Evolutionary conservation across 1,284 basidiomycete genomes (phyloP).

Genomic region (Papiliotrema flavescens): DNA sequence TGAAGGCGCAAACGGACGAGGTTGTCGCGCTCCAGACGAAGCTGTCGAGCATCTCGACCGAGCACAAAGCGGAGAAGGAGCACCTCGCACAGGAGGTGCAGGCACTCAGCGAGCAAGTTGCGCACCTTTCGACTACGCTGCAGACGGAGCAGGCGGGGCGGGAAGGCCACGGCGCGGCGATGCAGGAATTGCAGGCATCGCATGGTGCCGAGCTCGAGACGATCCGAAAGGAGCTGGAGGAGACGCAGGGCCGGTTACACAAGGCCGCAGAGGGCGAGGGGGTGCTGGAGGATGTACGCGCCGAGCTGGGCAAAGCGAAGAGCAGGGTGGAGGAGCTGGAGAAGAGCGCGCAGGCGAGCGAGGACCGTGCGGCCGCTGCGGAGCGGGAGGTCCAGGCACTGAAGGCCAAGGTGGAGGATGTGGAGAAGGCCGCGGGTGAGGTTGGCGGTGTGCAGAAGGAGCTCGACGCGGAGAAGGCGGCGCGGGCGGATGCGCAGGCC

Average conservation of each 20-base stretch:
- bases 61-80: slow-evolving; percentile 49
- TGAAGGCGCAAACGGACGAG: slow-evolving; percentile 72
- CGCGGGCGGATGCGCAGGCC: slow-evolving; percentile 2
- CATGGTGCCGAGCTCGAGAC: slow-evolving; percentile 25
- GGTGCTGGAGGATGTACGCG: slow-evolving; percentile 22
- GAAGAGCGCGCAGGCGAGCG: background rate
- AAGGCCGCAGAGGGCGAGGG: slow-evolving; percentile 15
- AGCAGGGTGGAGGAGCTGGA: slow-evolving; percentile 19
- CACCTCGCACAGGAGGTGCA: slow-evolving; percentile 52
- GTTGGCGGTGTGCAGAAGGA: slow-evolving; percentile 23
- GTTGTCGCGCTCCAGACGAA: slow-evolving; percentile 47
- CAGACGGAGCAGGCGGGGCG: slow-evolving; percentile 15
- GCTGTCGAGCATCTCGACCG: slow-evolving; percentile 29
- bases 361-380: no score
- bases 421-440: slow-evolving; percentile 18
- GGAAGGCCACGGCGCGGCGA: slow-evolving; percentile 18
- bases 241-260: background rate
- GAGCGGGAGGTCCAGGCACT: background rate
- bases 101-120: slow-evolving; percentile 41
- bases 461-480: slow-evolving; percentile 11
- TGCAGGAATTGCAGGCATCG: slow-evolving; percentile 28
- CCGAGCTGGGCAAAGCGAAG: slow-evolving; percentile 29
- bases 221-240: slow-evolving; percentile 2
- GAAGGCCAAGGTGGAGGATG: background rate
- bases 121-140: slow-evolving; percentile 27